Evolutionary conservation across 331 rosid species (phyloP).

Genomic region (Pyrus hybrid): DNA sequence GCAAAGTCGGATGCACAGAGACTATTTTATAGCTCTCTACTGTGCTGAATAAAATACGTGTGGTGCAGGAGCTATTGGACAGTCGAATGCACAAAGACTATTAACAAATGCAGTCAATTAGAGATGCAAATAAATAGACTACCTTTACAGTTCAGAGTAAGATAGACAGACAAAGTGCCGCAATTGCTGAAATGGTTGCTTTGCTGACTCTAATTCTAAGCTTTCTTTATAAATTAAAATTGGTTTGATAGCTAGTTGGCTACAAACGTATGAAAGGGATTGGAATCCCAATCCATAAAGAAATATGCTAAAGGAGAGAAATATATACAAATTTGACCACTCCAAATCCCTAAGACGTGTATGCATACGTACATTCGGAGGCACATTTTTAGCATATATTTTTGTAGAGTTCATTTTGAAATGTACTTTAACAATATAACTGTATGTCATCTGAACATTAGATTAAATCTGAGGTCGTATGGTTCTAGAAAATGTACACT

Average conservation of each 20-base stretch:
- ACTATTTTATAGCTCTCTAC: not conserved
- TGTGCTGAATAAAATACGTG: not conserved
- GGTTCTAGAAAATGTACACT: no score
- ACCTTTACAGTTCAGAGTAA: not conserved
- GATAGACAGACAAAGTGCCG: constrained; percentile 28
- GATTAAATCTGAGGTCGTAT: no score
- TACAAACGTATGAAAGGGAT: constrained; percentile 52
- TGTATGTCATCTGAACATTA: no score
- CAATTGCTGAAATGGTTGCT: constrained; percentile 34
- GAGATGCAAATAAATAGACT: not conserved
- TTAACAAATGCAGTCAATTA: not conserved
- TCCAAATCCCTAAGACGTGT: constrained; percentile 10
- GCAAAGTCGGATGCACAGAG: no score
- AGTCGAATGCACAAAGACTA: not conserved
- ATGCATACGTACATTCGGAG: no score
- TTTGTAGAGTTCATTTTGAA: no score
- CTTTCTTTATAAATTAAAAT: constrained; percentile 27
- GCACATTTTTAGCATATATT: no score
- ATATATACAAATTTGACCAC: constrained; percentile 50
- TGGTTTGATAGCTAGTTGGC: constrained; percentile 23
- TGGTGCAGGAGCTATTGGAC: not conserved
- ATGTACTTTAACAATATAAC: no score
- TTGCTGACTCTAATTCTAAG: constrained; percentile 38
- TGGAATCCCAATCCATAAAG: constrained; percentile 59
- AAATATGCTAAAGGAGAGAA: constrained; percentile 23